phyloP scores from a whole-genome alignment of 2,329 filamentous ascomycete species.

The Cladophialophora yegresii region DNA sequence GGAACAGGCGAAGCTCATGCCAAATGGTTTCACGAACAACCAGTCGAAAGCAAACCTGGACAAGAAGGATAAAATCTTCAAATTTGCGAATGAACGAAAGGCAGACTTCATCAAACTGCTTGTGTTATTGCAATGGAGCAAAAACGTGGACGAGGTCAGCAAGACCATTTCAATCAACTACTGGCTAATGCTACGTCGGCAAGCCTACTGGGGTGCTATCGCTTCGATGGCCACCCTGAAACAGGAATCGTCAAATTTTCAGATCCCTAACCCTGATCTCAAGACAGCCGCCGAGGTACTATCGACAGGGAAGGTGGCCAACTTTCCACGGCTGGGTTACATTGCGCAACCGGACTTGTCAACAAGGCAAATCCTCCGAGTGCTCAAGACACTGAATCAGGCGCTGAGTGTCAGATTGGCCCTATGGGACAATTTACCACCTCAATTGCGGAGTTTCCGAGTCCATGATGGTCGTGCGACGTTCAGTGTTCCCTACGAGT shows the following conservation, averaged over 20 bases:
- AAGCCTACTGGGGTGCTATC: slow-evolving; percentile 62
- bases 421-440: slow-evolving; percentile 78
- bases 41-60: slow-evolving; percentile 61
- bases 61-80: slow-evolving; percentile 74
- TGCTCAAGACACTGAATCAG: slow-evolving; percentile 79
- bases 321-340: slow-evolving; percentile 80
- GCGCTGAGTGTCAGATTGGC: slow-evolving; percentile 80
- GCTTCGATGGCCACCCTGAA: slow-evolving; percentile 71
- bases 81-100: slow-evolving; percentile 77
- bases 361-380: slow-evolving; percentile 69
- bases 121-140: slow-evolving; percentile 87
- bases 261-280: slow-evolving; percentile 85
- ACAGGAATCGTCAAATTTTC: slow-evolving; percentile 68
- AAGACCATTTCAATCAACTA: slow-evolving; percentile 83
- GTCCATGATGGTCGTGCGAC: slow-evolving; percentile 87
- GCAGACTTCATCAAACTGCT: slow-evolving; percentile 90
- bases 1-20: slow-evolving; percentile 28
- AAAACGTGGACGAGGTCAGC: slow-evolving; percentile 74
- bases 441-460: slow-evolving; percentile 73
- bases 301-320: slow-evolving; percentile 72
- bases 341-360: slow-evolving; percentile 72
- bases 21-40: slow-evolving; percentile 38
- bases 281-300: slow-evolving; percentile 85
- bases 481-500: slow-evolving; percentile 79
- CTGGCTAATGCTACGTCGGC: slow-evolving; percentile 67